Percentiles rank a stretch among this genome's conserved stretches.
Evolutionary conservation across 2,329 filamentous ascomycete genomes (phyloP).

Genomic region (Sclerotiophoma versabilis): DNA sequence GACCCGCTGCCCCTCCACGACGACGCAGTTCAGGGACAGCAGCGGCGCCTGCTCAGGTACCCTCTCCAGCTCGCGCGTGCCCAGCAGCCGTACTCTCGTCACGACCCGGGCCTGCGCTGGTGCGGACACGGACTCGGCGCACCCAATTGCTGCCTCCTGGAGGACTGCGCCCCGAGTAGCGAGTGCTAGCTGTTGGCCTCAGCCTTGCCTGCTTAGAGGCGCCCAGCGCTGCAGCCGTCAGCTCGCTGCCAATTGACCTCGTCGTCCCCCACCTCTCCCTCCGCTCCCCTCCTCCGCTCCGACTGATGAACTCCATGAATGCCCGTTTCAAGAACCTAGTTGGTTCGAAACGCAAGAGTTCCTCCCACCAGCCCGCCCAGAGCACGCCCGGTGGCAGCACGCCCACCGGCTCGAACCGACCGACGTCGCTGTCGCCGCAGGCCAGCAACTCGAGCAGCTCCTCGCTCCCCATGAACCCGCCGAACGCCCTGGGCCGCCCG

Average conservation of each 20-base stretch:
- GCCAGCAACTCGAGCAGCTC: constrained; percentile 49
- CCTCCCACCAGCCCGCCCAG: constrained; percentile 59
- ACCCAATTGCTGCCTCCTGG: neutral
- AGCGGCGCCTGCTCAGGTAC: constrained; percentile 12
- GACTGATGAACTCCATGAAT: constrained; percentile 79
- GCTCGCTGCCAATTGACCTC: constrained; percentile 39
- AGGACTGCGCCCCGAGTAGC: constrained; percentile 13
- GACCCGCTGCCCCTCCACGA: constrained; percentile 10
- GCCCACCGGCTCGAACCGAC: constrained; percentile 48
- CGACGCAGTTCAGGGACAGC: neutral
- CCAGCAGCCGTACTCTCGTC: constrained; percentile 3
- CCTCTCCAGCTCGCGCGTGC: neutral
- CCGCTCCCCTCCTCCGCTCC: constrained; percentile 26
- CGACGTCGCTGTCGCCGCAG: constrained; percentile 50
- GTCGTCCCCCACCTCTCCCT: constrained; percentile 33
- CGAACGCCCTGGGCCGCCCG: constrained; percentile 64
- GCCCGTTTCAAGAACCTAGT: constrained; percentile 80
- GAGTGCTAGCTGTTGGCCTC: constrained; percentile 3
- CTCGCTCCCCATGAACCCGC: constrained; percentile 61
- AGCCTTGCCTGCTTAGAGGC: constrained; percentile 18
- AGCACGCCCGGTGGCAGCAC: constrained; percentile 42
- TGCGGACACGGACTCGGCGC: neutral
- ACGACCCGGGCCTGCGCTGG: constrained; percentile 6
- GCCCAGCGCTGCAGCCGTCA: constrained; percentile 37
- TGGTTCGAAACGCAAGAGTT: constrained; percentile 78